A percentile compares a stretch with the other conserved stretches of the same genome.
Conservation (phyloP, 768 basidiomycete species). For the Pleurotus cornucopiae region DNA sequence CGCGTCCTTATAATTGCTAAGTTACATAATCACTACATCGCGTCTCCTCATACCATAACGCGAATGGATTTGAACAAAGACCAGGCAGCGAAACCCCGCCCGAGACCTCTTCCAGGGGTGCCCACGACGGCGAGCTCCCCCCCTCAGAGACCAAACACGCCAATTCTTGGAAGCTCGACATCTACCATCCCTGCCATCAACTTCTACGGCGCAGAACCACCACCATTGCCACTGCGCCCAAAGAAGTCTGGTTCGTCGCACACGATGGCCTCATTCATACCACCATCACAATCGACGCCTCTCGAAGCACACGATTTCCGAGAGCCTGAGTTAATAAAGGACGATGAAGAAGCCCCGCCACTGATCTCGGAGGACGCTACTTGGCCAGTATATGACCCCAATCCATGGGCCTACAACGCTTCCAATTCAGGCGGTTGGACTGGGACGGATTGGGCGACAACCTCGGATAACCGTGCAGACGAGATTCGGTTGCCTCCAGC, state of each 20-base stretch:
- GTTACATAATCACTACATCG: neutral
- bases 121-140: constrained; percentile 17
- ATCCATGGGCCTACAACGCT: neutral
- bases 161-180: constrained; percentile 23
- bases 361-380: constrained; percentile 31
- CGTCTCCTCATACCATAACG: too few species aligned
- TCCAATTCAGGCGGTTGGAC: constrained; percentile 3
- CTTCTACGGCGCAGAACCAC: constrained; percentile 33
- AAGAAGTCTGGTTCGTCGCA: constrained; percentile 33
- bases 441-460: neutral
- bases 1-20: too few species aligned
- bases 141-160: constrained; percentile 37
- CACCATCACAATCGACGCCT: constrained; percentile 27
- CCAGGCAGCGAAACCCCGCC: constrained; percentile 32
- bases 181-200: constrained; percentile 27
- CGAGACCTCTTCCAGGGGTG: constrained; percentile 40
- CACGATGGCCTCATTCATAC: constrained; percentile 32
- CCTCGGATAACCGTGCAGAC: neutral
- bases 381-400: constrained; percentile 15
- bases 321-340: constrained; percentile 52
- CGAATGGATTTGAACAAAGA: constrained; percentile 11
- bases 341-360: constrained; percentile 32
- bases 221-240: constrained; percentile 34
- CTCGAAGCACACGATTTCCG: constrained; percentile 38
- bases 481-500: constrained; percentile 10